These are phyloP conservation scores for Cytospora piceae DNA, from an alignment of 2,329 filamentous ascomycete genomes.

Conservation along the genomic window DNA sequence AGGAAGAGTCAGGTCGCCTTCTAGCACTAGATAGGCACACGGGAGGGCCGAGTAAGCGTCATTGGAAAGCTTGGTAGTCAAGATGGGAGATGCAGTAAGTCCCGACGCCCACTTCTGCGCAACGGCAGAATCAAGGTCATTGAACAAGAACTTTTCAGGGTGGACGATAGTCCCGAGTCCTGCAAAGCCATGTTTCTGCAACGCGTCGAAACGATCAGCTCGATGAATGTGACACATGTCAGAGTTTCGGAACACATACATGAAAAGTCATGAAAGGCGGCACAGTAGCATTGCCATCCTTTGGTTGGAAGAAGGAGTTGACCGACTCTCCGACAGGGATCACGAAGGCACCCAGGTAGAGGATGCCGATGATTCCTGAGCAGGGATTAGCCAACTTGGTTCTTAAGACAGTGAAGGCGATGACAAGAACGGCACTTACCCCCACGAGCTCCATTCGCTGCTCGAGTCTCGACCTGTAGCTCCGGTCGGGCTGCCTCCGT, in stretches of 20 bases:
- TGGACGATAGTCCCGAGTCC: conserved; percentile 36
- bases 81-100: conserved; percentile 36
- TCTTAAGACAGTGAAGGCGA: not conserved
- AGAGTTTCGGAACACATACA: conserved; percentile 22
- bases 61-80: conserved; percentile 38
- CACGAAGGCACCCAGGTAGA: conserved; percentile 39
- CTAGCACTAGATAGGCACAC: conserved; percentile 40
- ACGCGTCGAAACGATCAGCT: not conserved
- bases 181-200: conserved; percentile 3
- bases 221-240: not conserved
- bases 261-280: conserved; percentile 39
- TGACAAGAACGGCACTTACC: conserved; percentile 14
- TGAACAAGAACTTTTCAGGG: conserved; percentile 37
- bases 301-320: conserved; percentile 38
- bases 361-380: conserved; percentile 35
- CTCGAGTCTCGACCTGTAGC: conserved; percentile 34
- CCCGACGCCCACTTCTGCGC: conserved; percentile 35
- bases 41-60: conserved; percentile 39
- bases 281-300: conserved; percentile 32
- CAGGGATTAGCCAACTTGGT: not conserved
- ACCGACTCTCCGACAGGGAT: conserved; percentile 39
- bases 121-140: conserved; percentile 33
- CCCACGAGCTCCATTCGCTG: conserved; percentile 30
- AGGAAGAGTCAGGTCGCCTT: conserved; percentile 37
- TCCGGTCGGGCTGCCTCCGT: conserved; percentile 38